Evolutionary conservation across 2,329 filamentous ascomycete species (phyloP).

Genomic region (Claviceps lovelessii): DNA sequence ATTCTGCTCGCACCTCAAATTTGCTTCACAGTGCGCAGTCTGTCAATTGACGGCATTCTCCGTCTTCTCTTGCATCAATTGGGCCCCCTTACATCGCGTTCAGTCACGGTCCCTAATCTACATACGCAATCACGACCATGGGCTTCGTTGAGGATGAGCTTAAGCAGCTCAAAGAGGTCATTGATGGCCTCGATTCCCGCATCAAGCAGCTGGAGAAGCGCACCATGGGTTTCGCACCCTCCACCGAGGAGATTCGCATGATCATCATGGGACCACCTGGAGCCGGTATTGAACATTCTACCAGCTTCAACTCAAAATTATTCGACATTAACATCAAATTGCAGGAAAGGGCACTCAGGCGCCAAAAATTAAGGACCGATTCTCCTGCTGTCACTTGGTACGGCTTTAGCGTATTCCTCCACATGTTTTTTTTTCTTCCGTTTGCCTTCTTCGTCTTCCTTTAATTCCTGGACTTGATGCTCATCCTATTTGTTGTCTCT

Average conservation of each 20-base stretch:
- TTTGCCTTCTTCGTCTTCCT: background rate
- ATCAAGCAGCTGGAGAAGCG: constrained; percentile 73
- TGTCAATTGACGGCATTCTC: background rate
- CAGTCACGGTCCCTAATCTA: background rate
- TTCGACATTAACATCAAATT: constrained; percentile 4
- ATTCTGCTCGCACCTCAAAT: background rate
- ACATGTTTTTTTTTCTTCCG: too few species aligned
- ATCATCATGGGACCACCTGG: constrained; percentile 95
- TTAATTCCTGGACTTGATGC: background rate
- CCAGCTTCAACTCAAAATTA: background rate
- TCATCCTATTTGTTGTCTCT: background rate
- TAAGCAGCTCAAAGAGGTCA: constrained; percentile 69
- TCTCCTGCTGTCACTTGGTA: constrained; percentile 93
- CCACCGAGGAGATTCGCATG: constrained; percentile 68
- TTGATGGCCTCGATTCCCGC: constrained; percentile 70
- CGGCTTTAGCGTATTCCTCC: constrained; percentile 14
- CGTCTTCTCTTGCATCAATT: background rate
- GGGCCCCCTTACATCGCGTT: constrained; percentile 5
- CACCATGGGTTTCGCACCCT: constrained; percentile 40
- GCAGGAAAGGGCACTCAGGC: constrained; percentile 97
- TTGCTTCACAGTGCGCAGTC: background rate
- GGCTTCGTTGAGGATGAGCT: constrained; percentile 77
- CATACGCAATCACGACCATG: constrained; percentile 44
- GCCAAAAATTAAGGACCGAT: constrained; percentile 95
- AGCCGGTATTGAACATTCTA: constrained; percentile 53